Conservation (phyloP, 169 alveolate species). For the Eimeria acervulina region DNA sequence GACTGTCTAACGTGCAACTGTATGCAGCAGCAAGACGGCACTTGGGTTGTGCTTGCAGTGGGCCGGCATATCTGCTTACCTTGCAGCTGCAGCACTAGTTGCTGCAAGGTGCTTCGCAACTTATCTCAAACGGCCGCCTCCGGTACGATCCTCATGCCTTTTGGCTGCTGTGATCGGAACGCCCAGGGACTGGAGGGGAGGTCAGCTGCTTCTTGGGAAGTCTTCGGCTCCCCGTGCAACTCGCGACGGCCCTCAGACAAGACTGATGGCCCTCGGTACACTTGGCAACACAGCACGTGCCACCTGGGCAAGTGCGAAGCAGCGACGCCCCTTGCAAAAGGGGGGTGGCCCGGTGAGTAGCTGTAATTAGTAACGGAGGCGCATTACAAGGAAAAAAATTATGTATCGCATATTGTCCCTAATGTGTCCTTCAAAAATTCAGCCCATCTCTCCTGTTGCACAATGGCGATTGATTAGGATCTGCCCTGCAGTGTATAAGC, state of each 20-base stretch:
- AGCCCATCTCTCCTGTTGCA: neutral
- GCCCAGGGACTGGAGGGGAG: neutral
- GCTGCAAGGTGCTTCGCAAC: neutral
- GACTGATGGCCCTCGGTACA: neutral
- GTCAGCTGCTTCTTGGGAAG: neutral
- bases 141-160: neutral
- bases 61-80: too few relatives aligned
- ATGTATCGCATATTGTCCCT: neutral
- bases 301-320: neutral
- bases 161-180: neutral
- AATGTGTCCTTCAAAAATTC: too few relatives aligned
- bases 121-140: neutral
- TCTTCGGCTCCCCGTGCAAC: neutral
- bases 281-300: neutral
- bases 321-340: neutral
- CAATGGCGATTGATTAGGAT: neutral
- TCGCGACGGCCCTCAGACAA: neutral
- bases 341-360: neutral
- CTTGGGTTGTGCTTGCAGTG: too few relatives aligned
- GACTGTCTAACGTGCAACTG: neutral
- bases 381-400: too few relatives aligned
- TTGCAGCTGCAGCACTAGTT: neutral
- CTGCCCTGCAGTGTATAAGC: neutral
- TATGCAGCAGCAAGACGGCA: too few relatives aligned
- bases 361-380: neutral